Conservation (phyloP, 2,329 filamentous ascomycete species). For the Xylaria sp. region DNA sequence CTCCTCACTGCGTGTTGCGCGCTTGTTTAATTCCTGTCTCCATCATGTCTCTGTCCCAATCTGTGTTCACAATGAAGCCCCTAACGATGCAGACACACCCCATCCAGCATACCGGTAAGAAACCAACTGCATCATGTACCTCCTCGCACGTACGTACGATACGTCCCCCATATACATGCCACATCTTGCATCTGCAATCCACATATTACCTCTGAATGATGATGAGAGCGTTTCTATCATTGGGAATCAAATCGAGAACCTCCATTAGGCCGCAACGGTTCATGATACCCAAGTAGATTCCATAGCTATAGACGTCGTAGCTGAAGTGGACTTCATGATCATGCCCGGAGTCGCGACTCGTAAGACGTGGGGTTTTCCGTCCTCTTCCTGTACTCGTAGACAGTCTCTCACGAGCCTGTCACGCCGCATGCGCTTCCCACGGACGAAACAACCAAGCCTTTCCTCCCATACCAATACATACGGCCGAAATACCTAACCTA, state of each 20-base stretch:
- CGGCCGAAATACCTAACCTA: conserved; percentile 1
- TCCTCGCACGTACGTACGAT: too few relatives aligned
- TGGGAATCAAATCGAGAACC: not conserved
- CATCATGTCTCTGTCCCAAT: too few relatives aligned
- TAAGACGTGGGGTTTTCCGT: not conserved
- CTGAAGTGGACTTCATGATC: not conserved
- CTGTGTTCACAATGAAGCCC: too few relatives aligned
- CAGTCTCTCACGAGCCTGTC: not conserved
- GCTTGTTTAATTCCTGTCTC: not conserved
- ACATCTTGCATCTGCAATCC: too few relatives aligned
- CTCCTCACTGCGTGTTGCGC: not conserved
- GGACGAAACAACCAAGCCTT: conserved; percentile 13
- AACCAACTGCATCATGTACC: too few relatives aligned
- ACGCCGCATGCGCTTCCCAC: conserved; percentile 5
- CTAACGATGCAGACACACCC: too few relatives aligned
- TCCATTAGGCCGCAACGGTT: not conserved
- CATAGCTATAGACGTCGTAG: not conserved
- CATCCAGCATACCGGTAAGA: too few relatives aligned
- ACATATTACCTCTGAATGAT: too few relatives aligned
- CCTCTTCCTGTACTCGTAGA: conserved; percentile 1
- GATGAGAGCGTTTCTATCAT: too few relatives aligned
- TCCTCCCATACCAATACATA: not conserved
- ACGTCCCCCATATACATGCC: too few relatives aligned
- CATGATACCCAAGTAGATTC: not conserved
- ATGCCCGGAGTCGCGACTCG: not conserved